Percentiles rank a stretch among this genome's conserved stretches.
Conservation (phyloP, 768 basidiomycete species). For the Xerocomellus amylosporus region DNA sequence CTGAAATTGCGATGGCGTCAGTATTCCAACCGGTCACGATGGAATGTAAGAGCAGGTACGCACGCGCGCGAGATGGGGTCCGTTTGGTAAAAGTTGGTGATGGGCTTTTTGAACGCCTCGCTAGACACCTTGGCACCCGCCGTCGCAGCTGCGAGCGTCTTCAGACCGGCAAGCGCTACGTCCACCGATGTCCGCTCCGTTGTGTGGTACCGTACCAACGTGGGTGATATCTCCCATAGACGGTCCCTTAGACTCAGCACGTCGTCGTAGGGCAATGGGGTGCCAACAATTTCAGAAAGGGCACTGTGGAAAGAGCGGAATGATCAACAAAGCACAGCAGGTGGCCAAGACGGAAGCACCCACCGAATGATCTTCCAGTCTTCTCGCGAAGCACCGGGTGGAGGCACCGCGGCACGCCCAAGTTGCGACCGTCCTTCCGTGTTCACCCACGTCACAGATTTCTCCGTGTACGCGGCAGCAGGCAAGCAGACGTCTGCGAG, state of each 20-base stretch:
- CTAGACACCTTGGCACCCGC: constrained; percentile 55
- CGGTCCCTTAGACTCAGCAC: constrained; percentile 80
- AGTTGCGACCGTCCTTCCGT: constrained; percentile 93
- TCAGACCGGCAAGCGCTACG: constrained; percentile 68
- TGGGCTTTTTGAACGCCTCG: constrained; percentile 69
- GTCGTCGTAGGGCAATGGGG: constrained; percentile 86
- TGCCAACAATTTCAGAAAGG: constrained; percentile 81
- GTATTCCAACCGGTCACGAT: background rate
- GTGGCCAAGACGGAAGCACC: constrained; percentile 15
- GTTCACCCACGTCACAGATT: constrained; percentile 90
- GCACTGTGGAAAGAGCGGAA: constrained; percentile 48
- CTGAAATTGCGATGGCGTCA: constrained; percentile 34
- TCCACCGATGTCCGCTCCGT: constrained; percentile 75
- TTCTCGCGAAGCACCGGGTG: constrained; percentile 93
- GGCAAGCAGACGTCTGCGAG: constrained; percentile 97
- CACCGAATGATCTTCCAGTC: constrained; percentile 97
- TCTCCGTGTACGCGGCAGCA: constrained; percentile 92
- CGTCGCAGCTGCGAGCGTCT: constrained; percentile 50
- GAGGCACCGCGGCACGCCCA: constrained; percentile 85
- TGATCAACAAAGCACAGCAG: background rate
- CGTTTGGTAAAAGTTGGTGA: constrained; percentile 93
- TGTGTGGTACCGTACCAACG: constrained; percentile 80
- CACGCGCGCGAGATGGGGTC: constrained; percentile 92
- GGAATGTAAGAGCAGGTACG: constrained; percentile 36
- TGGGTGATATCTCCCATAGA: constrained; percentile 95